Evolutionary conservation across 306 rosid genomes (phyloP), one percentile per base, ranked within the genome.

Genomic region (Clitoria ternatea): DNA sequence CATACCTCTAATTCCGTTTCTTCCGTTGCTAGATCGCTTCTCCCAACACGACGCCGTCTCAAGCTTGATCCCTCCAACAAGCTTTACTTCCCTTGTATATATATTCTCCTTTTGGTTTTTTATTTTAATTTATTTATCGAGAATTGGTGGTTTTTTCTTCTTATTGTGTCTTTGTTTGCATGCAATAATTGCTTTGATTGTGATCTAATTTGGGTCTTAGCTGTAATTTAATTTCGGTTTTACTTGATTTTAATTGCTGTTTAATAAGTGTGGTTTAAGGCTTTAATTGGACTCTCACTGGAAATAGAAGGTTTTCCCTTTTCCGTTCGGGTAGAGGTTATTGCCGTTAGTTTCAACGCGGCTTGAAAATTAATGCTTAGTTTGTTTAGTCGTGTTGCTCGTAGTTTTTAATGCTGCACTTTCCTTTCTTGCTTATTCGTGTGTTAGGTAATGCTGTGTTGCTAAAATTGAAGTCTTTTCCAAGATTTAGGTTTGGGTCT

Each of bases 51-150:
- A 33, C 99, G 99, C 29, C 91, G 99, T 49, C 99, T 95, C 76
- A 95, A 87, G 91, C 99, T 95, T 55, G 99, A 95, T 85, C 99
- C 99, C 13, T 66, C 91, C 37, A 82, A 74, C 60, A 95, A 95
- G 81, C 99, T 95, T 50, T 95, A 83, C 83, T 95, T 95, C 59
- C 99, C 99, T 61, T 91, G 99, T 95, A 81, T 40, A 90, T n/a
- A 13, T 14, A 17, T 61, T 11, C 11, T 10, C 7, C 39, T 53
- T 5, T 55, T 11, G 32, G 7, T 54, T 3, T n/a, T 18, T 65
- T 11, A 7, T 19, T 0, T 19, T 4, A 27, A 2, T 60, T 15
- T n/a, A 5, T 12, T 35, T 19, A 20, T 40, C 0, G 17, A 6
- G 3, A 19, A 26, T 5, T 14, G 19, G 44, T 26, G 19, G 9